Percentiles rank a stretch among this genome's conserved stretches.
Conservation (phyloP, 2,329 filamentous ascomycete genomes). For the Shiraia bambusicola region DNA sequence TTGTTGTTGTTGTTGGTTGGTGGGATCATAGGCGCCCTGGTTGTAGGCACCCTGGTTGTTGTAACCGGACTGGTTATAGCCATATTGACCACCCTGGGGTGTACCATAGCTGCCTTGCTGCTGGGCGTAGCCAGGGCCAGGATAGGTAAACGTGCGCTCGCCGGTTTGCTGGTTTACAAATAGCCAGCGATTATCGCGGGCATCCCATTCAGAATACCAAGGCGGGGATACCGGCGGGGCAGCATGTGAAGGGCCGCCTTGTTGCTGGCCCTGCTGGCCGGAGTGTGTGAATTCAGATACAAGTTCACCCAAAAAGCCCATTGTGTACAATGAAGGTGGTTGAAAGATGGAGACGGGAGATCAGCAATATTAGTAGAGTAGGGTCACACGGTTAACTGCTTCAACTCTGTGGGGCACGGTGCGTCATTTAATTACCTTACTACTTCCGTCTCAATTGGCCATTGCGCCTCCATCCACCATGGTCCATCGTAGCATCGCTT, state of each 20-base stretch:
- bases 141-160: constrained; percentile 27
- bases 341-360: not conserved
- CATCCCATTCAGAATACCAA: constrained; percentile 28
- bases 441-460: constrained; percentile 1
- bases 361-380: not conserved
- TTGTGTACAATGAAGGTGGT: constrained; percentile 6
- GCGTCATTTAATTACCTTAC: constrained; percentile 23
- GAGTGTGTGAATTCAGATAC: constrained; percentile 20
- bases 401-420: not conserved
- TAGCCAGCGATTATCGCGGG: constrained; percentile 25
- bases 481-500: too few relatives aligned
- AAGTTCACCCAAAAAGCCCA: constrained; percentile 24
- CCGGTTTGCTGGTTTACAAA: constrained; percentile 30
- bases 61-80: constrained; percentile 15
- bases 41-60: constrained; percentile 16
- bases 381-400: not conserved
- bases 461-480: too few relatives aligned
- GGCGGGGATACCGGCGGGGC: constrained; percentile 31
- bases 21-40: constrained; percentile 20
- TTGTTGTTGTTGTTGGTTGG: constrained; percentile 12
- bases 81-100: constrained; percentile 5
- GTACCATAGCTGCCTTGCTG: constrained; percentile 20
- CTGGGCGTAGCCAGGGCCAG: constrained; percentile 23
- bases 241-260: constrained; percentile 10
- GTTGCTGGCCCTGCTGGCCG: constrained; percentile 12